Evolutionary conservation across 352 stramenopile genomes (phyloP).

Genomic region (Globisporangium barbulae): DNA sequence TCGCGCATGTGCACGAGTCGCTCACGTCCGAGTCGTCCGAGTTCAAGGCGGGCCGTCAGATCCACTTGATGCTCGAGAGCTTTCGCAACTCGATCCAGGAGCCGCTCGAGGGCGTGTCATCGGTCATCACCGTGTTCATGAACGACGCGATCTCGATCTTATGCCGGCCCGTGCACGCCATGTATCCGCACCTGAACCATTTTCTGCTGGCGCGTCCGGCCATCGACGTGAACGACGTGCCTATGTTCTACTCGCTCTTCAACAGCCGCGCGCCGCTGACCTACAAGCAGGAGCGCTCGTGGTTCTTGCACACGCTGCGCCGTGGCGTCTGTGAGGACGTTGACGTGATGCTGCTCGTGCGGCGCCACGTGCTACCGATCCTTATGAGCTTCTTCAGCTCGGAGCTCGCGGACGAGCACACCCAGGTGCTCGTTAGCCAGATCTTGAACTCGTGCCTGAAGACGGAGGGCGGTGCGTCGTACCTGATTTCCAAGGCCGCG

Average conservation of each 20-base stretch:
- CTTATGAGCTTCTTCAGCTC: constrained; percentile 80
- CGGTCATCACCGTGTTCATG: constrained; percentile 77
- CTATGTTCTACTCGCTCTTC: constrained; percentile 89
- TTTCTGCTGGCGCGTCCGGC: constrained; percentile 78
- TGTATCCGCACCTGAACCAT: constrained; percentile 82
- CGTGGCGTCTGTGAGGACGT: constrained; percentile 61
- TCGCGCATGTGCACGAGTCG: constrained; percentile 72
- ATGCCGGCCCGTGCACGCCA: constrained; percentile 54
- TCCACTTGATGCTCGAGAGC: constrained; percentile 77
- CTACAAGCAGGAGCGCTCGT: constrained; percentile 81
- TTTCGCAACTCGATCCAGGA: constrained; percentile 61
- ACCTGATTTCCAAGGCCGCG: constrained; percentile 61
- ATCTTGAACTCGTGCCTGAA: constrained; percentile 53
- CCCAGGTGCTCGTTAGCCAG: constrained; percentile 58
- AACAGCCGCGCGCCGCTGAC: constrained; percentile 68
- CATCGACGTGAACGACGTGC: constrained; percentile 77
- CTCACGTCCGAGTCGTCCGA: constrained; percentile 55
- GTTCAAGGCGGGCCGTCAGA: constrained; percentile 72
- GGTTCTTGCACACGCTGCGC: constrained; percentile 74
- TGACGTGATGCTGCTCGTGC: constrained; percentile 68
- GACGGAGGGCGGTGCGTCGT: constrained; percentile 41
- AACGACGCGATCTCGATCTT: constrained; percentile 76
- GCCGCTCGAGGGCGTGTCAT: constrained; percentile 58
- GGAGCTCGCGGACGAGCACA: constrained; percentile 74
- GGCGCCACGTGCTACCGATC: constrained; percentile 77